Percentiles rank a stretch among this genome's conserved stretches.
Conservation (phyloP, 2,329 filamentous ascomycete species). For the Blastomyces gilchristii region DNA sequence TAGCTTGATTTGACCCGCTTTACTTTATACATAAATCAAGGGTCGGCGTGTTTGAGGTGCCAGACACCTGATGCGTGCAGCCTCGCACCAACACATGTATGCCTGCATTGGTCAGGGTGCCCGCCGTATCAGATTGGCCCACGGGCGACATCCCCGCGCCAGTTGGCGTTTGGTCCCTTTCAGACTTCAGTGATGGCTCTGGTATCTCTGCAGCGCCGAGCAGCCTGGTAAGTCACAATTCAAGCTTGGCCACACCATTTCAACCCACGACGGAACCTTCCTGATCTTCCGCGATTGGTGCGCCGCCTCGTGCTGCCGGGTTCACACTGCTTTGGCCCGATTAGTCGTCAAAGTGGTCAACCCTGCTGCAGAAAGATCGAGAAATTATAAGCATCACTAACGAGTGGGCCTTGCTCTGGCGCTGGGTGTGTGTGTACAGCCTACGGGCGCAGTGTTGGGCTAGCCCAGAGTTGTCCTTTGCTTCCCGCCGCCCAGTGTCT, state of each 20-base stretch:
- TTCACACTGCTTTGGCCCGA: not conserved
- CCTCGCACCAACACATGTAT: not conserved
- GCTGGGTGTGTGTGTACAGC: not conserved
- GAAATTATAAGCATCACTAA: constrained; percentile 4
- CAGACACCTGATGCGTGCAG: not conserved
- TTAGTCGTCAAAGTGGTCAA: constrained; percentile 1
- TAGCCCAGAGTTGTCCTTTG: not conserved
- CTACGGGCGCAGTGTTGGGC: not conserved
- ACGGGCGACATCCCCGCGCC: constrained; percentile 1
- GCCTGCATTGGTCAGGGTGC: constrained; percentile 2
- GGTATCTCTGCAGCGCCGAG: constrained; percentile 15
- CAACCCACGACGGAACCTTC: constrained; percentile 13
- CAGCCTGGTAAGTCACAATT: constrained; percentile 8
- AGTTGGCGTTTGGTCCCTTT: constrained; percentile 1
- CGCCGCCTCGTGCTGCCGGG: constrained; percentile 12
- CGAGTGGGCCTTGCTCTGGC: not conserved
- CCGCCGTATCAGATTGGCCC: constrained; percentile 6
- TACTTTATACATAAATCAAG: not conserved
- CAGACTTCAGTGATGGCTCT: not conserved
- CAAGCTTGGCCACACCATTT: constrained; percentile 3
- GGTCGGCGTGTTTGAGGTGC: not conserved
- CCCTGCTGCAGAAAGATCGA: not conserved
- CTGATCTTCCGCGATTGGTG: constrained; percentile 17
- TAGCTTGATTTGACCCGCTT: not conserved
- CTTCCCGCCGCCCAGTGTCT: not conserved